These are phyloP conservation scores for Moesziomyces aphidis DNA, from an alignment of 1,284 basidiomycete genomes.

Conservation along the genomic window DNA sequence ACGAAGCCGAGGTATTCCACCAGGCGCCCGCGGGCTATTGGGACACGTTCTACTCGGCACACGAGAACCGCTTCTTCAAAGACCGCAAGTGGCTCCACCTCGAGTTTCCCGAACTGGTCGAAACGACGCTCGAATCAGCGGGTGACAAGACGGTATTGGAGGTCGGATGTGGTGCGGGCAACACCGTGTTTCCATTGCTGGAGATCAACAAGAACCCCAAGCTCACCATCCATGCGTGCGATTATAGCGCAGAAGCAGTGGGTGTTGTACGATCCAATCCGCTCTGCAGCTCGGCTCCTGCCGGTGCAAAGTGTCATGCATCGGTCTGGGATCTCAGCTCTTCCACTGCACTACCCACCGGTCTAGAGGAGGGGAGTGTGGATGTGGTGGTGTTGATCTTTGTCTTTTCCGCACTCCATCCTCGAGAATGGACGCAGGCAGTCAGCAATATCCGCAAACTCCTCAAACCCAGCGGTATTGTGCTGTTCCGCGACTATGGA, in stretches of 20 bases:
- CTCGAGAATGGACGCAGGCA: slow-evolving; percentile 88
- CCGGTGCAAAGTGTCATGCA: slow-evolving; percentile 74
- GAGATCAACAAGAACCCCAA: slow-evolving; percentile 83
- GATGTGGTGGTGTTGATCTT: slow-evolving; percentile 95
- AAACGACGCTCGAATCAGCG: slow-evolving; percentile 43
- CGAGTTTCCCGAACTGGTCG: slow-evolving; percentile 65
- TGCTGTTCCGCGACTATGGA: slow-evolving; percentile 93
- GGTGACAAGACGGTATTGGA: slow-evolving; percentile 55
- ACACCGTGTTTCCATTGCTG: slow-evolving; percentile 90
- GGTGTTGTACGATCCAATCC: slow-evolving; percentile 79
- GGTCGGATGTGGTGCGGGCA: slow-evolving; percentile 75
- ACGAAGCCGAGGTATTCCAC: slow-evolving; percentile 57
- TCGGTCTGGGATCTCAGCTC: slow-evolving; percentile 89
- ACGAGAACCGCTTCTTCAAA: slow-evolving; percentile 66
- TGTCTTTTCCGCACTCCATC: slow-evolving; percentile 92
- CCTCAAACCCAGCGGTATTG: slow-evolving; percentile 86
- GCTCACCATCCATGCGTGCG: slow-evolving; percentile 82
- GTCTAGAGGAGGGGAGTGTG: slow-evolving; percentile 71
- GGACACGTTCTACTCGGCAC: slow-evolving; percentile 62
- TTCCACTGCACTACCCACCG: slow-evolving; percentile 32
- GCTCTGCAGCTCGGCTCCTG: slow-evolving; percentile 28
- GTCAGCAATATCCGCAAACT: slow-evolving; percentile 81
- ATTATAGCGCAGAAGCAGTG: slow-evolving; percentile 90
- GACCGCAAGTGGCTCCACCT: slow-evolving; percentile 64
- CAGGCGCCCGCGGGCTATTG: slow-evolving; percentile 51